These are phyloP conservation scores for Coniophora puteana DNA, from an alignment of 1,284 basidiomycete species.

Conservation along the genomic window DNA sequence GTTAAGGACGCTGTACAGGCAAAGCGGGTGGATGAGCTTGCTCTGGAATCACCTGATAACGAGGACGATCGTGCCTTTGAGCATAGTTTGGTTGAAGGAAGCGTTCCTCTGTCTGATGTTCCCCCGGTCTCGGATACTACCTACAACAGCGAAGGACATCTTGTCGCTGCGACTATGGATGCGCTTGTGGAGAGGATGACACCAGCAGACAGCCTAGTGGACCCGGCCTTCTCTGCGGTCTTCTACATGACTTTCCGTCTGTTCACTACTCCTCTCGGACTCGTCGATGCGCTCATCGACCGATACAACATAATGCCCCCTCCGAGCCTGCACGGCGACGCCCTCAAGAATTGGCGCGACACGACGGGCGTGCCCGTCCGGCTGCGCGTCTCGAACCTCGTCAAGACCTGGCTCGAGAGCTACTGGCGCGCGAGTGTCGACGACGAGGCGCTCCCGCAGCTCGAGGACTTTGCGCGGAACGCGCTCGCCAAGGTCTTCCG, in stretches of 20 bases:
- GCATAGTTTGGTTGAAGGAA: constrained; percentile 53
- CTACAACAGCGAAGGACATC: constrained; percentile 85
- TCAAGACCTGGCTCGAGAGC: constrained; percentile 91
- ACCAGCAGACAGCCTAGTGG: constrained; percentile 88
- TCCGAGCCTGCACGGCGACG: constrained; percentile 52
- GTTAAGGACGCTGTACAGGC: constrained; percentile 40
- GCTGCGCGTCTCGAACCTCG: constrained; percentile 85
- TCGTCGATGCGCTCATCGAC: constrained; percentile 73
- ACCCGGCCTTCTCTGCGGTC: constrained; percentile 79
- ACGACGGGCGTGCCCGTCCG: constrained; percentile 86
- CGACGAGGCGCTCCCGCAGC: constrained; percentile 51
- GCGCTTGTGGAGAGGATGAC: constrained; percentile 95
- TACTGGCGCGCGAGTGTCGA: constrained; percentile 82
- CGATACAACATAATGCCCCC: constrained; percentile 81
- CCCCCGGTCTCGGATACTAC: constrained; percentile 80
- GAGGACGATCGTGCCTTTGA: too few species aligned
- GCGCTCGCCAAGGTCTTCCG: constrained; percentile 63
- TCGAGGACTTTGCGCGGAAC: constrained; percentile 64
- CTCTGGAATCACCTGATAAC: constrained; percentile 23
- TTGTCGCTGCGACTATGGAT: constrained; percentile 87
- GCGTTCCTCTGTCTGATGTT: constrained; percentile 57
- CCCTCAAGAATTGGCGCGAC: constrained; percentile 77
- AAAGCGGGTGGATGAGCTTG: too few species aligned
- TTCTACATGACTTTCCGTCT: constrained; percentile 98
- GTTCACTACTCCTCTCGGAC: constrained; percentile 77